Conservation (phyloP, 805 yeast genomes). For the Kluyveromyces siamensis region DNA sequence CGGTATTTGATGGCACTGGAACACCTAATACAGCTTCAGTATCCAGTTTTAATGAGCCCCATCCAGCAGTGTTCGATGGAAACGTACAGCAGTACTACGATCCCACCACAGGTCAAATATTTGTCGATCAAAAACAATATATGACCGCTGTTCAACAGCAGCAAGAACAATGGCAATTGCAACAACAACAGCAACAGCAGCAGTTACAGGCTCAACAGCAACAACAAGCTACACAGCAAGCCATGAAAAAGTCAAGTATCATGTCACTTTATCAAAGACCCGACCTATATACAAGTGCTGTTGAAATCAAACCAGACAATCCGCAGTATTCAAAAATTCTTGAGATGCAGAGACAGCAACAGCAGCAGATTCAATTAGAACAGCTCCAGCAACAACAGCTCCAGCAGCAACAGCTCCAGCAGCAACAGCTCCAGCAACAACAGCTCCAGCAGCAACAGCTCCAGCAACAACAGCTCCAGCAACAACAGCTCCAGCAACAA, state of each 20-base stretch:
- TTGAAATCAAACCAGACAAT: slow-evolving; percentile 19
- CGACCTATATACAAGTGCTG: slow-evolving; percentile 22
- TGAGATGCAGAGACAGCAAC: slow-evolving; percentile 20
- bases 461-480: slow-evolving; percentile 15
- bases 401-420: slow-evolving; percentile 10
- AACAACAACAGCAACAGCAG: slow-evolving; percentile 10
- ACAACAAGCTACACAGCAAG: slow-evolving; percentile 7
- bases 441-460: slow-evolving; percentile 15
- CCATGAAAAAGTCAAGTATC: slow-evolving; percentile 14
- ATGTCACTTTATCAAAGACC: slow-evolving; percentile 24
- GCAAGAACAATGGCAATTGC: slow-evolving; percentile 11
- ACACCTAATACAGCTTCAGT: slow-evolving; percentile 8
- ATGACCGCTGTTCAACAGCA: slow-evolving; percentile 14
- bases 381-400: slow-evolving; percentile 10
- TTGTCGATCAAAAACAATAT: slow-evolving; percentile 62
- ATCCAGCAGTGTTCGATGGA: slow-evolving; percentile 22
- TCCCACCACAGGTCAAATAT: slow-evolving; percentile 60
- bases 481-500: slow-evolving; percentile 12
- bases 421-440: slow-evolving; percentile 12
- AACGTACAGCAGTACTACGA: slow-evolving; percentile 58
- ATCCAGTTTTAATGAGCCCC: slow-evolving; percentile 16
- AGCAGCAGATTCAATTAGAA: slow-evolving; percentile 7
- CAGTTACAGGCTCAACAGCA: slow-evolving; percentile 10
- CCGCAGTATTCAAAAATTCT: slow-evolving; percentile 23
- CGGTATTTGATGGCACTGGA: slow-evolving; percentile 27